Evolutionary conservation across 495 filamentous ascomycete species (phyloP).

Genomic region (Penicillium fimorum): DNA sequence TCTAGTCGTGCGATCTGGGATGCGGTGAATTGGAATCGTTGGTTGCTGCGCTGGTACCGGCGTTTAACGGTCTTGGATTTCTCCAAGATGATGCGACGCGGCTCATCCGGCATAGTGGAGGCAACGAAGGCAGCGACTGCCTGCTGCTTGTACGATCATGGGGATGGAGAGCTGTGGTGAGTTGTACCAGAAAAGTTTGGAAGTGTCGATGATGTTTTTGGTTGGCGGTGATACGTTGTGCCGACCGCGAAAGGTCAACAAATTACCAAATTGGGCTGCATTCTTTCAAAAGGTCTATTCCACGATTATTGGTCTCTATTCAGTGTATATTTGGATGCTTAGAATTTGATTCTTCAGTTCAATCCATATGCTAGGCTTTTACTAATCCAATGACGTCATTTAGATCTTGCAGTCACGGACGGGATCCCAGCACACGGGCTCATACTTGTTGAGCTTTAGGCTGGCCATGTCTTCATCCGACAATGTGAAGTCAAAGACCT

Average conservation of each 20-base stretch:
- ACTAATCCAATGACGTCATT: constrained; percentile 6
- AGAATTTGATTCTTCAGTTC: not conserved
- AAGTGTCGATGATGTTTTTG: constrained; percentile 7
- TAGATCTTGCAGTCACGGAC: constrained; percentile 42
- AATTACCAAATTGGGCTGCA: constrained; percentile 22
- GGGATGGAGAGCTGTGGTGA: constrained; percentile 11
- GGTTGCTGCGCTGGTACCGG: constrained; percentile 50
- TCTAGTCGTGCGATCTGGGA: constrained; percentile 45
- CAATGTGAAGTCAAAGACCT: constrained; percentile 80
- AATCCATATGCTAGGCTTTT: constrained; percentile 21
- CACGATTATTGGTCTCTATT: not conserved
- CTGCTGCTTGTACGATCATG: constrained; percentile 19
- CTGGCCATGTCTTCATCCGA: constrained; percentile 56
- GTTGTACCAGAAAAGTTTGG: constrained; percentile 1
- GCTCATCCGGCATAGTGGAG: constrained; percentile 38
- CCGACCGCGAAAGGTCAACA: constrained; percentile 30
- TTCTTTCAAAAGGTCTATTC: not conserved
- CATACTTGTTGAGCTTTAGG: constrained; percentile 54
- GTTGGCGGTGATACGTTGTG: constrained; percentile 36
- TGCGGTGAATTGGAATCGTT: constrained; percentile 41
- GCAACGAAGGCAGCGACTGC: constrained; percentile 24
- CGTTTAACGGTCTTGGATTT: constrained; percentile 46
- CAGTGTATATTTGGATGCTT: not conserved
- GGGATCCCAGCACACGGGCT: constrained; percentile 75
- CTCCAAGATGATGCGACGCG: constrained; percentile 44